Conservation (phyloP, 768 basidiomycete genomes). For the Boletus coccyginus region DNA sequence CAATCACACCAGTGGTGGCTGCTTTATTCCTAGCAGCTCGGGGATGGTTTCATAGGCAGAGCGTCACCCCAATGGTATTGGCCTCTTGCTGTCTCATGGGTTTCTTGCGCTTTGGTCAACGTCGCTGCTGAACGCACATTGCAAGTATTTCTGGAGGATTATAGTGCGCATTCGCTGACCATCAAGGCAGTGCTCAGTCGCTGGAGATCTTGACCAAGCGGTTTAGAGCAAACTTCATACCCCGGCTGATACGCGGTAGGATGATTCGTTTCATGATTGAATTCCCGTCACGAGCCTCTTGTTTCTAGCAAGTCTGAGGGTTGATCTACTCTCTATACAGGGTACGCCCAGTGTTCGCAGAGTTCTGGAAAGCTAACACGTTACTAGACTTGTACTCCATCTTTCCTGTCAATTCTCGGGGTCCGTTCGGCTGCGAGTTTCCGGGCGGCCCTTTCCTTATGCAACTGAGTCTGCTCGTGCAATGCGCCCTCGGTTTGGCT, state of each 20-base stretch:
- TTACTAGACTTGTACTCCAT: slow-evolving; percentile 13
- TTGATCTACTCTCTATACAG: slow-evolving; percentile 20
- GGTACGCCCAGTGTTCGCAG: slow-evolving; percentile 6
- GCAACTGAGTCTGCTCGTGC: slow-evolving; percentile 22
- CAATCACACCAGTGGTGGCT: background rate
- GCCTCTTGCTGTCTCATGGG: slow-evolving; percentile 28
- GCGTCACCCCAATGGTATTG: slow-evolving; percentile 4
- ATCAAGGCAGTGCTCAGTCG: slow-evolving; percentile 15
- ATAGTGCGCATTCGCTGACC: background rate
- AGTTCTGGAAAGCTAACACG: background rate
- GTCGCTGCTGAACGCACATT: slow-evolving; percentile 19
- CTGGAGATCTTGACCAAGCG: slow-evolving; percentile 25
- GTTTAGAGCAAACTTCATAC: slow-evolving; percentile 39
- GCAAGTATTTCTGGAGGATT: slow-evolving; percentile 13
- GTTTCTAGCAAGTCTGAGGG: slow-evolving; percentile 23
- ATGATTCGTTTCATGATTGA: background rate
- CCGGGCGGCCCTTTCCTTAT: slow-evolving; percentile 36
- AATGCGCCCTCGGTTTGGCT: slow-evolving; percentile 23
- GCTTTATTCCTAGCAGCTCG: slow-evolving; percentile 15
- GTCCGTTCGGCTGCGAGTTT: slow-evolving; percentile 31
- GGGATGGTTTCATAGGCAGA: background rate
- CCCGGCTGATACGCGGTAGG: slow-evolving; percentile 37
- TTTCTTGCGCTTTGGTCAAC: slow-evolving; percentile 25
- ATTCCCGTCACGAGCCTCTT: slow-evolving; percentile 7
- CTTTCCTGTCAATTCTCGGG: slow-evolving; percentile 9